These are phyloP conservation scores for Phanerochaete carnosa DNA, from an alignment of 768 basidiomycete species.

Conservation along the genomic window DNA sequence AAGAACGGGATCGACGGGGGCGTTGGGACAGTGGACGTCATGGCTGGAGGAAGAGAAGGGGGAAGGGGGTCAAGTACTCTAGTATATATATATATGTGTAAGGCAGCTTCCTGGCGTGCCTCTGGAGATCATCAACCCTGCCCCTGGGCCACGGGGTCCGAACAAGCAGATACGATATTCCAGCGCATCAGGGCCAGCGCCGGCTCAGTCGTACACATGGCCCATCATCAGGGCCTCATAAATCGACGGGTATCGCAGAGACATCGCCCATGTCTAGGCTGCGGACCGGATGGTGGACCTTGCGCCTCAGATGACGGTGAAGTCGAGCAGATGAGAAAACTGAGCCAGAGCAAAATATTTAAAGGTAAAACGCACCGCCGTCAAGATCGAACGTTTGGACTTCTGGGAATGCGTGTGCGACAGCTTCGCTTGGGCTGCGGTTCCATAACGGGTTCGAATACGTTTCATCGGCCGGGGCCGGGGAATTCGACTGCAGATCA, in stretches of 20 bases:
- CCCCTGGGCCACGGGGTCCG: background rate
- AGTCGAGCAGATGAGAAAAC: background rate
- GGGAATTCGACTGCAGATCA: too few relatives aligned
- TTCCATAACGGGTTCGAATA: too few relatives aligned
- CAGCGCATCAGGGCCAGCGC: background rate
- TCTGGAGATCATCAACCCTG: background rate
- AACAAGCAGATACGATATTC: background rate
- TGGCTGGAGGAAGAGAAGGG: constrained; percentile 7
- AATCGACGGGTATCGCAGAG: background rate
- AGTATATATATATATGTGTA: background rate
- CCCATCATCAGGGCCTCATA: background rate
- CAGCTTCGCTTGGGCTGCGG: too few relatives aligned
- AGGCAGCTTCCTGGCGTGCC: background rate
- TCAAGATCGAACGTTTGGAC: too few relatives aligned
- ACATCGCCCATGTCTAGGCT: background rate
- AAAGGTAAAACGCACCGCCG: background rate
- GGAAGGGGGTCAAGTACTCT: background rate
- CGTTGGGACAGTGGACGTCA: constrained; percentile 39
- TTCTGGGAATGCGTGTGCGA: too few relatives aligned
- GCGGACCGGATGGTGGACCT: background rate
- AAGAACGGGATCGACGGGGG: constrained; percentile 40
- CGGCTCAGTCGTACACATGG: background rate
- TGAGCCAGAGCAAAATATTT: background rate
- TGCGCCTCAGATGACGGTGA: background rate
- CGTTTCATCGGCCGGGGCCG: too few relatives aligned